Percentiles rank a stretch among this genome's conserved stretches.
phyloP scores from a whole-genome alignment of 2,329 filamentous ascomycete species.

The Coniochaeta ligniaria region DNA sequence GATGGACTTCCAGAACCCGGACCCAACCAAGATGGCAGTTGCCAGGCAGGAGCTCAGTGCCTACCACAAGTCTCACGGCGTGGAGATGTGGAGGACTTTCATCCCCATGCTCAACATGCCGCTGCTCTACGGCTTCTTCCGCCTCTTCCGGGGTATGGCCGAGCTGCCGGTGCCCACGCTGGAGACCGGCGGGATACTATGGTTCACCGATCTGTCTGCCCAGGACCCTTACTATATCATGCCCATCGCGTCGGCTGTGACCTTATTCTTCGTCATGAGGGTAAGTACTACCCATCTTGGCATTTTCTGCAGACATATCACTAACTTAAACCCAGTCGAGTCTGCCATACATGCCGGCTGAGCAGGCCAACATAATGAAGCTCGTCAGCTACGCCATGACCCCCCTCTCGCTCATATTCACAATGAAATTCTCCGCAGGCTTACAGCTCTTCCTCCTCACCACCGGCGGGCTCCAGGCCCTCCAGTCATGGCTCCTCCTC shows the following conservation, averaged over 20 bases:
- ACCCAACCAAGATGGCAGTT: conserved; percentile 39
- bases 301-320: not conserved
- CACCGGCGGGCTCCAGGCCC: conserved; percentile 25
- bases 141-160: conserved; percentile 67
- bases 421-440: conserved; percentile 35
- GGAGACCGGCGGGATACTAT: conserved; percentile 61
- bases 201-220: conserved; percentile 72
- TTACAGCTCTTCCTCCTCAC: conserved; percentile 58
- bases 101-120: conserved; percentile 53
- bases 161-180: conserved; percentile 74
- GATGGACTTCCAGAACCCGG: conserved; percentile 28
- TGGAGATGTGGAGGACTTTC: conserved; percentile 42
- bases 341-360: conserved; percentile 21
- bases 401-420: conserved; percentile 31
- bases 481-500: conserved; percentile 38
- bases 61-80: conserved; percentile 47
- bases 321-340: conserved; percentile 14
- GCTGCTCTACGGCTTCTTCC: conserved; percentile 75
- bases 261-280: conserved; percentile 52
- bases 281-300: conserved; percentile 30
- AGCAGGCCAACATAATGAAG: conserved; percentile 22
- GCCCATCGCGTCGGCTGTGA: conserved; percentile 51
- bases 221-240: conserved; percentile 73
- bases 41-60: conserved; percentile 37
- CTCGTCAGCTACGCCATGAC: conserved; percentile 25